Evolutionary conservation across 768 basidiomycete genomes (phyloP).

Genomic region (Lentinula raphanica): DNA sequence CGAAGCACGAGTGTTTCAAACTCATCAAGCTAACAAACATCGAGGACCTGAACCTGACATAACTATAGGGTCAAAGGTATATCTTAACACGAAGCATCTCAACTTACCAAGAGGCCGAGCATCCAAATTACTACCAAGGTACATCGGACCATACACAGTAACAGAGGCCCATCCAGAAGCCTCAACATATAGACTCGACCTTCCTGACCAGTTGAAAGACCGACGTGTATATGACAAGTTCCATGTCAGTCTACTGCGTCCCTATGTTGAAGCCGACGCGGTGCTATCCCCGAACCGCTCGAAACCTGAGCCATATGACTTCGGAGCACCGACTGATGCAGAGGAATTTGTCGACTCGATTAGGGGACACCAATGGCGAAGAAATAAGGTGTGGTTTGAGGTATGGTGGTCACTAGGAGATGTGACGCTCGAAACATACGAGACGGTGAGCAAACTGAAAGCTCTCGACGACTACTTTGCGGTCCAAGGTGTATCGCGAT

Average conservation of each 20-base stretch:
- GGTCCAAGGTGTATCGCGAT: conserved; percentile 2
- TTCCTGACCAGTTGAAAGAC: conserved; percentile 16
- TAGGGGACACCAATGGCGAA: not conserved
- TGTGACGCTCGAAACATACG: conserved; percentile 8
- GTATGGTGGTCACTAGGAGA: conserved; percentile 15
- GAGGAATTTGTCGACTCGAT: conserved; percentile 8
- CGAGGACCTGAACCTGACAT: conserved; percentile 9
- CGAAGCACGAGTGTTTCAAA: conserved; percentile 14
- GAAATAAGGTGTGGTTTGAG: conserved; percentile 4
- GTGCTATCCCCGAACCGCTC: conserved; percentile 19
- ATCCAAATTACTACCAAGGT: conserved; percentile 25
- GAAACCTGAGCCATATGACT: conserved; percentile 16
- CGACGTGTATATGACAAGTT: conserved; percentile 21
- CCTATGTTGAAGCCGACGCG: conserved; percentile 20
- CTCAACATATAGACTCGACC: conserved; percentile 18
- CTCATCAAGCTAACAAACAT: conserved; percentile 16
- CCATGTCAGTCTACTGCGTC: conserved; percentile 18
- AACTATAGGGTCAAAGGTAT: conserved; percentile 17
- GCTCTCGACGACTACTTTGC: conserved; percentile 10
- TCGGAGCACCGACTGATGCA: conserved; percentile 10
- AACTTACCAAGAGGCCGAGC: conserved; percentile 23
- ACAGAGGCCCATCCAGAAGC: conserved; percentile 4
- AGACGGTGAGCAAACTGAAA: not conserved
- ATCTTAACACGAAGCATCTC: conserved; percentile 27
- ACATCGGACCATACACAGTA: conserved; percentile 23